phyloP scores from a whole-genome alignment of 2,329 filamentous ascomycete species.

The Fusarium caatingaense region DNA sequence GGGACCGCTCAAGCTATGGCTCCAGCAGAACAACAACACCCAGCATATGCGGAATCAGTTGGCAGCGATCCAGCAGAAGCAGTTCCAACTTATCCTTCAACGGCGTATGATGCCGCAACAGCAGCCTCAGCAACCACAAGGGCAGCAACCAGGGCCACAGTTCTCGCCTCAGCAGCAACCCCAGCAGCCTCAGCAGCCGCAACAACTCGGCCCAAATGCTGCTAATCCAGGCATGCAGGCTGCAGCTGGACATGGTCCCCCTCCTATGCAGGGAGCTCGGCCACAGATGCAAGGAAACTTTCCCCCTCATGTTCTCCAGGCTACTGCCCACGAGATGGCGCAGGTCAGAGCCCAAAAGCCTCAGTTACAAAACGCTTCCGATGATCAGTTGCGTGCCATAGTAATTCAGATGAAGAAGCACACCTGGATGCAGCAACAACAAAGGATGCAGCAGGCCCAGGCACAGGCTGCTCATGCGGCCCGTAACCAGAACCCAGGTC shows the following conservation, averaged over 20 bases:
- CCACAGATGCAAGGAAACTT: conserved; percentile 41
- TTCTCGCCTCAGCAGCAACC: conserved; percentile 30
- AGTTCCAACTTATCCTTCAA: conserved; percentile 53
- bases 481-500: conserved; percentile 47
- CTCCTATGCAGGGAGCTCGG: conserved; percentile 45
- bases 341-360: conserved; percentile 46
- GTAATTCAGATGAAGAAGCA: conserved; percentile 51
- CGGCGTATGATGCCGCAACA: conserved; percentile 47
- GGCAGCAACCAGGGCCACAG: conserved; percentile 27
- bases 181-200: conserved; percentile 41
- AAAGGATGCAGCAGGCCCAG: conserved; percentile 50
- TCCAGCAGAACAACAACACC: conserved; percentile 53
- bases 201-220: conserved; percentile 47
- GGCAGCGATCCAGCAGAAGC: conserved; percentile 51
- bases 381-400: conserved; percentile 50
- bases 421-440: conserved; percentile 51
- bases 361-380: conserved; percentile 45
- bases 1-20: conserved; percentile 59
- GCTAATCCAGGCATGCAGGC: conserved; percentile 43
- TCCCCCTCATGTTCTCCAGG: conserved; percentile 50
- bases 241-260: conserved; percentile 42
- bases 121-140: conserved; percentile 38
- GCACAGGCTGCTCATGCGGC: conserved; percentile 51
- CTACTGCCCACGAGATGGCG: conserved; percentile 50
- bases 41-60: conserved; percentile 51